Percentiles rank a stretch among this genome's conserved stretches.
Conservation (phyloP, 2,329 filamentous ascomycete genomes). For the Pseudomassariella vexata region DNA sequence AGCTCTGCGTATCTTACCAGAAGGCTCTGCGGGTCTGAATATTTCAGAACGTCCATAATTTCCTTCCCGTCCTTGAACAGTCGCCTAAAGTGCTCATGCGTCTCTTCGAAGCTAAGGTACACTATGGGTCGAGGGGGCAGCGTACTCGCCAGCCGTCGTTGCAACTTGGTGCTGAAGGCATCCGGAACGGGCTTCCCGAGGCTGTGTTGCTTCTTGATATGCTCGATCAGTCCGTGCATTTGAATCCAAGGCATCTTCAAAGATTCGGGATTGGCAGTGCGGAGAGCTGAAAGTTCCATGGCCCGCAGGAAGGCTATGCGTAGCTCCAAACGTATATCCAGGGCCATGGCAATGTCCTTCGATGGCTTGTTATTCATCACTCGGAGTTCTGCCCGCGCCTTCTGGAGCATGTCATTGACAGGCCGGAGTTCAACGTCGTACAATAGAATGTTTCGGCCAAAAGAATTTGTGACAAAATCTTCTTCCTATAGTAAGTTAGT, state of each 20-base stretch:
- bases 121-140: conserved; percentile 91
- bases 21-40: conserved; percentile 62
- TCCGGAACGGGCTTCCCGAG: conserved; percentile 62
- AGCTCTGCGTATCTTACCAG: conserved; percentile 44
- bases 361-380: conserved; percentile 18
- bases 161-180: conserved; percentile 86
- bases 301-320: conserved; percentile 57
- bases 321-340: conserved; percentile 61
- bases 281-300: conserved; percentile 40
- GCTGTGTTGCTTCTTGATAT: conserved; percentile 52
- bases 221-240: conserved; percentile 43
- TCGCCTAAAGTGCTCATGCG: conserved; percentile 62
- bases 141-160: conserved; percentile 86
- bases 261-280: conserved; percentile 35
- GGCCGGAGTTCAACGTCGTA: conserved; percentile 52
- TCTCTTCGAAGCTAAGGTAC: conserved; percentile 65
- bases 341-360: conserved; percentile 42
- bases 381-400: conserved; percentile 30
- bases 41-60: conserved; percentile 61
- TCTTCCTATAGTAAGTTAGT: conserved; percentile 61
- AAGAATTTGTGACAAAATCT: conserved; percentile 91
- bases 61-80: conserved; percentile 69
- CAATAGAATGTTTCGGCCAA: conserved; percentile 73
- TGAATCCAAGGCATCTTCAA: conserved; percentile 46
- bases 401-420: conserved; percentile 48